A percentile compares a stretch with the other conserved stretches of the same genome.
Evolutionary conservation across 1,139 yeast genomes (phyloP).

Genomic region (Yamadazyma triangularis): DNA sequence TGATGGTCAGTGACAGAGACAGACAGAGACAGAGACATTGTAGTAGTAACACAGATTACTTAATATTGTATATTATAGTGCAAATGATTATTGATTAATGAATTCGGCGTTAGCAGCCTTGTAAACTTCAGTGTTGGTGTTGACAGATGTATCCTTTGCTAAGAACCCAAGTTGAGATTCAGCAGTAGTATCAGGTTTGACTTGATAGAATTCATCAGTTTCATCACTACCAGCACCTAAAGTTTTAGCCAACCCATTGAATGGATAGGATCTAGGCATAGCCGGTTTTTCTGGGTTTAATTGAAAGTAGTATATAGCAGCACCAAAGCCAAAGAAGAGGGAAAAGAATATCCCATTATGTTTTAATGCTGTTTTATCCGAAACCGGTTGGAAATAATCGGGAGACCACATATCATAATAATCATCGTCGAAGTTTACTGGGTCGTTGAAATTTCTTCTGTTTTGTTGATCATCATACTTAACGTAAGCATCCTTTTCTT

Average conservation of each 20-base stretch:
- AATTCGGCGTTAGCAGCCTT: constrained; percentile 34
- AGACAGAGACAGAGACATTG: no score
- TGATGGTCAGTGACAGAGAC: no score
- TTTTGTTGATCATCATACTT: constrained; percentile 80
- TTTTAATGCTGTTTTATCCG: constrained; percentile 58
- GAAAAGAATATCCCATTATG: constrained; percentile 52
- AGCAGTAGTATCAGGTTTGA: constrained; percentile 38
- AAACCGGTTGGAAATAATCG: constrained; percentile 60
- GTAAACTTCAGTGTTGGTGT: constrained; percentile 29
- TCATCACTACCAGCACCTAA: constrained; percentile 60
- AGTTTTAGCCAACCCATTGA: constrained; percentile 68
- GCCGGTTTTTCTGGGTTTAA: constrained; percentile 75
- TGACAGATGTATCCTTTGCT: constrained; percentile 26
- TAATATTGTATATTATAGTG: no score
- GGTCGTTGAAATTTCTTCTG: constrained; percentile 74
- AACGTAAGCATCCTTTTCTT: constrained; percentile 62
- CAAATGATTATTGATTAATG: constrained; percentile 19
- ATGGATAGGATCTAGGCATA: constrained; percentile 71
- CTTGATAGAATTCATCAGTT: constrained; percentile 42
- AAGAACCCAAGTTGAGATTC: constrained; percentile 38
- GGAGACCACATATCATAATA: constrained; percentile 85
- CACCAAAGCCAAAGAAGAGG: constrained; percentile 51
- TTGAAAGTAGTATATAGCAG: constrained; percentile 49
- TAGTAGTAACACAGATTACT: no score
- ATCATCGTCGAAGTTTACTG: constrained; percentile 68